These are phyloP conservation scores for Trichosporon coremiiforme DNA, from an alignment of 1,284 basidiomycete genomes.

Conservation along the genomic window DNA sequence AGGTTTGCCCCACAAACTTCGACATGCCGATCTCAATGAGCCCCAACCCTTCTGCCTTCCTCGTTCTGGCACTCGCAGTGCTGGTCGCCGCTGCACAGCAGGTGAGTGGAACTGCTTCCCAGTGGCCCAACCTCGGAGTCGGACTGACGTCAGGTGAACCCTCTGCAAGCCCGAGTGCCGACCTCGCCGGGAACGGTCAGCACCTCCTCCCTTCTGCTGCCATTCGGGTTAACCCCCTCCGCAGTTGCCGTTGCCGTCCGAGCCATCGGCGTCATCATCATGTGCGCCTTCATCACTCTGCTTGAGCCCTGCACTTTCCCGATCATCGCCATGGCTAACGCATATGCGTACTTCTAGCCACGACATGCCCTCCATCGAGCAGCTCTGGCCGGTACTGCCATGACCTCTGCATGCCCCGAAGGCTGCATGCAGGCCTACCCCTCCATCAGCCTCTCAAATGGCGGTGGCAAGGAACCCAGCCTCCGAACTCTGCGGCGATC, in stretches of 20 bases:
- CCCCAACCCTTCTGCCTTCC: not conserved
- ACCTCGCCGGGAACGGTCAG: not conserved
- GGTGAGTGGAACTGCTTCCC: not conserved
- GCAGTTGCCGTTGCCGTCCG: not conserved
- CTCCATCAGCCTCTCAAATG: too few relatives aligned
- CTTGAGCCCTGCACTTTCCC: not conserved
- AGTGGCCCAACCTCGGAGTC: not conserved
- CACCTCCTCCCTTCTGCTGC: not conserved
- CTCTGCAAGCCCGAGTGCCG: too few relatives aligned
- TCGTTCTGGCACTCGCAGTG: not conserved
- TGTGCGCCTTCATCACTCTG: not conserved
- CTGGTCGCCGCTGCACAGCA: not conserved
- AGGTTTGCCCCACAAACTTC: too few relatives aligned
- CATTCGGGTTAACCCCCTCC: not conserved
- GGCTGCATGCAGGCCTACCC: too few relatives aligned
- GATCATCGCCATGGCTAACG: too few relatives aligned
- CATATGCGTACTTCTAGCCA: too few relatives aligned
- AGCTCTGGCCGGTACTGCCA: not conserved
- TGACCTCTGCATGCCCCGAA: too few relatives aligned
- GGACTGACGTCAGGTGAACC: not conserved
- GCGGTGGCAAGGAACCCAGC: too few relatives aligned
- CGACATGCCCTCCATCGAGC: not conserved
- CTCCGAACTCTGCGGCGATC: too few relatives aligned
- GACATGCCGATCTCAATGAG: too few relatives aligned
- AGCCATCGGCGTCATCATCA: not conserved